Evolutionary conservation across 2,329 filamentous ascomycete genomes (phyloP), one percentile per base, ranked within the genome.

Genomic region (Monascus ruber): DNA sequence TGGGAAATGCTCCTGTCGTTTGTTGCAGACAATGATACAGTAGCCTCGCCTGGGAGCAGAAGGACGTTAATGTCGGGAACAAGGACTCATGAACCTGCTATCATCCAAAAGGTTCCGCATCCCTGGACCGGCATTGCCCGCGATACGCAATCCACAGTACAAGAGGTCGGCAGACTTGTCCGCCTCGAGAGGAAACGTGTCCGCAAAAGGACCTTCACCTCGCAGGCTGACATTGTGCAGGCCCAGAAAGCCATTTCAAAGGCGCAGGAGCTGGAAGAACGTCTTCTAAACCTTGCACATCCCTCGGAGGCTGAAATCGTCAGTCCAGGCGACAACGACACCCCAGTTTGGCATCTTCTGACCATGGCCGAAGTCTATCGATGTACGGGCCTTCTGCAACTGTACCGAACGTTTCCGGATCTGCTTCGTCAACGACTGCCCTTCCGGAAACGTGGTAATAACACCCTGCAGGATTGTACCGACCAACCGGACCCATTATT

Each of bases 1-100:
- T 76, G 73, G 73, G 73, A 76, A 46, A 76, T 76, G 73, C 60
- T 74, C 3, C 66, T 74, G 36, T 71, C 71, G 0, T 76, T 74
- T 45, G 69, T 76, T 24, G 50, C 58, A 11, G 69, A 64, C 42
- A 64, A 65, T 46, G 64, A 63, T 36, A 59, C 52, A 0, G 45
- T 56, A 26, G 45, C 54, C 5, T 34, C 54, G 7, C 55, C 56
- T 1, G 48, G 53, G 1, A 40, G 42, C 17, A 35, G 31, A 1
- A 35, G 33, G 11, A 11, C 43, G 7, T 36, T 47, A 10, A 42
- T 31, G 8, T 8, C 5, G 24, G 8, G 8, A 5, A 25, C 49
- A 3, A 50, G 48, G 11, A 45, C 44, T 5, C 46, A 31, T 8
- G 58, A 62, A 34, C 47, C 52, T 5, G 43, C 58, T 24, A 49